Evolutionary conservation across 1,284 basidiomycete genomes (phyloP).

Genomic region (Tilletia walkeri): DNA sequence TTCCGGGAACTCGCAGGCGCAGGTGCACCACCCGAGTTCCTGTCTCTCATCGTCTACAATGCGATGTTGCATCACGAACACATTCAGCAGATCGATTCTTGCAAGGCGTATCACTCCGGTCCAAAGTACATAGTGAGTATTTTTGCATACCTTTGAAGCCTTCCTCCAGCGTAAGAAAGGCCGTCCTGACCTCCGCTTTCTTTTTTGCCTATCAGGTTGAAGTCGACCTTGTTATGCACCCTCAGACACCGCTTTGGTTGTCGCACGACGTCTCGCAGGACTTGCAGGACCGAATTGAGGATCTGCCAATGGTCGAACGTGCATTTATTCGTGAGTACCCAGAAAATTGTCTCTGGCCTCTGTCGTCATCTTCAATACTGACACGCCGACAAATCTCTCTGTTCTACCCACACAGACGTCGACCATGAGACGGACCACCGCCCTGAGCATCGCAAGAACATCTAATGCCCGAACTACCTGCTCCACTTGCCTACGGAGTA

Average conservation of each 20-base stretch:
- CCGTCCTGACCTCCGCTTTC: background rate
- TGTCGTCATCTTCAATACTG: background rate
- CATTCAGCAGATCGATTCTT: conserved; percentile 80
- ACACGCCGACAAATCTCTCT: background rate
- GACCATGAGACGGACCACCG: conserved; percentile 45
- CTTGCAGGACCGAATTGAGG: conserved; percentile 89
- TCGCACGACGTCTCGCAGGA: conserved; percentile 89
- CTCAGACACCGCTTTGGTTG: conserved; percentile 81
- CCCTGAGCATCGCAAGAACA: conserved; percentile 39
- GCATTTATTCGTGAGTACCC: conserved; percentile 33
- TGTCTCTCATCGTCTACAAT: conserved; percentile 89
- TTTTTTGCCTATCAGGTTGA: conserved; percentile 63
- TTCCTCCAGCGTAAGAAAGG: too few species aligned
- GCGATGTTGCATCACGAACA: conserved; percentile 66
- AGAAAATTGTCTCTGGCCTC: too few species aligned
- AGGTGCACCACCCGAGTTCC: conserved; percentile 83
- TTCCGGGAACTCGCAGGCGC: conserved; percentile 87
- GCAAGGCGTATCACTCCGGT: conserved; percentile 55
- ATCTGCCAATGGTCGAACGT: conserved; percentile 78
- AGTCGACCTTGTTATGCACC: conserved; percentile 89
- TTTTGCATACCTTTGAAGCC: background rate
- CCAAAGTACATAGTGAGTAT: conserved; percentile 68
- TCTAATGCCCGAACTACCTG: conserved; percentile 1
- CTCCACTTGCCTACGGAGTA: too few species aligned
- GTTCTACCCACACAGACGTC: conserved; percentile 21